These are phyloP conservation scores for Aspergillus coremiiformis DNA, from an alignment of 495 filamentous ascomycete species.

Conservation along the genomic window DNA sequence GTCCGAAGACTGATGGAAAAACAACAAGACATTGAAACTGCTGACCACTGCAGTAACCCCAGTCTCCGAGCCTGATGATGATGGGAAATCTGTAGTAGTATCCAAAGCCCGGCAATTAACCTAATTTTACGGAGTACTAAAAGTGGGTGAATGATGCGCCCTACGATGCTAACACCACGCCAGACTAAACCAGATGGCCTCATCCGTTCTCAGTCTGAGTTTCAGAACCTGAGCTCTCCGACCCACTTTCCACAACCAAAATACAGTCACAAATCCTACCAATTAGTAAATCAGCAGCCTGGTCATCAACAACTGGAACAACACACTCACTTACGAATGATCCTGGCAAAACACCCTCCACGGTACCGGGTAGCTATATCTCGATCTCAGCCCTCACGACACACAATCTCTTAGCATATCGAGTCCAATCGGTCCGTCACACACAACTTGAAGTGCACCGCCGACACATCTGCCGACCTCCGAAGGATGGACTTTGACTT, in stretches of 20 bases:
- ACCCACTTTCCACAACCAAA: neutral
- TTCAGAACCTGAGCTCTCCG: neutral
- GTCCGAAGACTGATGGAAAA: neutral
- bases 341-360: neutral
- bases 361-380: neutral
- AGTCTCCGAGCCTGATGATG: neutral
- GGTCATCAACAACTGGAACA: neutral
- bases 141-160: too few relatives aligned
- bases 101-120: too few relatives aligned
- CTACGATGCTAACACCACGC: too few relatives aligned
- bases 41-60: neutral
- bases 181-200: constrained; percentile 19
- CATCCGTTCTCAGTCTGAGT: neutral
- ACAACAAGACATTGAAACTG: neutral
- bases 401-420: neutral
- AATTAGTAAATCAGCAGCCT: neutral
- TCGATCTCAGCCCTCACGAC: neutral
- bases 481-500: constrained; percentile 2
- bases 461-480: too few relatives aligned
- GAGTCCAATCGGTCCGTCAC: neutral
- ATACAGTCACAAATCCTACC: neutral
- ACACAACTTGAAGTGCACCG: too few relatives aligned
- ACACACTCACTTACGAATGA: neutral
- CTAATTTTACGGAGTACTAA: too few relatives aligned
- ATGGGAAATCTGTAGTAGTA: too few relatives aligned